Evolutionary conservation across 163 green algal species (phyloP), one percentile per base, ranked within the genome.

Genomic region (Smithsoniella earleae): DNA sequence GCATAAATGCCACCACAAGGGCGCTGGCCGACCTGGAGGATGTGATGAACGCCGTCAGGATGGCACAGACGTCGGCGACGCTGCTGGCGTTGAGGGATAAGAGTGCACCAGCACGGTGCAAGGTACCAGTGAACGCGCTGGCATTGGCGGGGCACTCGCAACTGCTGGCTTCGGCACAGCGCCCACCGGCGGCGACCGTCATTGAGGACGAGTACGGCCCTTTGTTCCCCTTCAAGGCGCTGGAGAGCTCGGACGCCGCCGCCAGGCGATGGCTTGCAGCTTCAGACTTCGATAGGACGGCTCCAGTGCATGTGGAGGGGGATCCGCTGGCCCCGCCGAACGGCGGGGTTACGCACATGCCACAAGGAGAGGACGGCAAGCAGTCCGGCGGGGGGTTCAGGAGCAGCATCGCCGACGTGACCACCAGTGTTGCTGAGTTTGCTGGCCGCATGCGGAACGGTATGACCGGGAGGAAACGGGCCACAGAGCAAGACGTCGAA

Each of bases 191-290:
- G 3, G 58, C 20, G 16, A 40, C n/a, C 4, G 13, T 69, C 6
- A 30, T 69, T 0, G n/a, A 69, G 20, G 58, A 69, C 58, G 22
- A 43, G 58, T 69, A 69, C 34, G 58, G 58, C 3, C 58, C 58
- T 16, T 31, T 69, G 10, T 69, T 69, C 58, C 58, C 58, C 8
- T 69, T 69, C 58, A 40, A 36, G 10, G 58, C 58, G 4, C 58
- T 69, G 20, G 58, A 69, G 27, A 36, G 30, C 58, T 38, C n/a
- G 22, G 58, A 69, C 43, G 18, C 25, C 6, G 58, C 58, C 22
- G 58, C 34, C 0, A 30, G 43, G 25, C 58, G 58, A 18, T 30
- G 31, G 25, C 27, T 45, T 30, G 58, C 58, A 20, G 52, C 52
- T 13, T 30, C 5, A 25, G 25, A 69, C 27, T 30, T n/a, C 22